Evolutionary conservation across 495 filamentous ascomycete species (phyloP).

Genomic region (Penicillium chermesinum): DNA sequence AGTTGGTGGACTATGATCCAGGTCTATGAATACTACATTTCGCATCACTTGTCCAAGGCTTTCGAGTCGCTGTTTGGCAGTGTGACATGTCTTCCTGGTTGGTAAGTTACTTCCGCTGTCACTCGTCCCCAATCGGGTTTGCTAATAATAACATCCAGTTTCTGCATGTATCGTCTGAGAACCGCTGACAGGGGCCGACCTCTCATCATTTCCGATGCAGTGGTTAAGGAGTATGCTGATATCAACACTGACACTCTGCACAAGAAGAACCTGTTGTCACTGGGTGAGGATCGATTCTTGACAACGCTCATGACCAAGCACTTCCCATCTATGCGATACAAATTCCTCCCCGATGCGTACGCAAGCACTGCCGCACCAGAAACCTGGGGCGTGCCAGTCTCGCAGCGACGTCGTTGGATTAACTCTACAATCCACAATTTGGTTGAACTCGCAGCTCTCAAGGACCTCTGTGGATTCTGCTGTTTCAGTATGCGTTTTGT

Average conservation of each 20-base stretch:
- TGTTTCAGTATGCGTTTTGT: conserved; percentile 99
- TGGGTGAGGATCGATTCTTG: conserved; percentile 96
- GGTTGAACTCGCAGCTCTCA: conserved; percentile 77
- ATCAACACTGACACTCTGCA: conserved; percentile 89
- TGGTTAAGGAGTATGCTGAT: conserved; percentile 84
- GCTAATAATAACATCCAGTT: conserved; percentile 50
- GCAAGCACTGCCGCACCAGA: conserved; percentile 91
- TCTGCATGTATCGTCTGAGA: conserved; percentile 95
- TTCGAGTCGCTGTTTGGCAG: conserved; percentile 94
- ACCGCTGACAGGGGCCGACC: conserved; percentile 89
- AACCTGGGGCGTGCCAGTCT: conserved; percentile 85
- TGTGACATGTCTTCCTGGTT: conserved; percentile 96
- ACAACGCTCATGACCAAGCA: conserved; percentile 98
- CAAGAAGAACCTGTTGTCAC: conserved; percentile 93
- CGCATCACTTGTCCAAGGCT: conserved; percentile 93
- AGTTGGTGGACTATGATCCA: conserved; percentile 99
- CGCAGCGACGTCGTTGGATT: conserved; percentile 96
- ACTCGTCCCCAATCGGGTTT: neutral
- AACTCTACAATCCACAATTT: conserved; percentile 98
- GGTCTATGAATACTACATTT: conserved; percentile 99
- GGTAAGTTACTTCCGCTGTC: conserved; percentile 52
- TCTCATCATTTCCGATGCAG: conserved; percentile 80
- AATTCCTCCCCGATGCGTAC: conserved; percentile 89
- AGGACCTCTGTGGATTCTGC: conserved; percentile 96
- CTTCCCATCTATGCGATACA: conserved; percentile 92